Conservation (phyloP, 1,284 basidiomycete genomes). For the Rhodotorula glutinis region DNA sequence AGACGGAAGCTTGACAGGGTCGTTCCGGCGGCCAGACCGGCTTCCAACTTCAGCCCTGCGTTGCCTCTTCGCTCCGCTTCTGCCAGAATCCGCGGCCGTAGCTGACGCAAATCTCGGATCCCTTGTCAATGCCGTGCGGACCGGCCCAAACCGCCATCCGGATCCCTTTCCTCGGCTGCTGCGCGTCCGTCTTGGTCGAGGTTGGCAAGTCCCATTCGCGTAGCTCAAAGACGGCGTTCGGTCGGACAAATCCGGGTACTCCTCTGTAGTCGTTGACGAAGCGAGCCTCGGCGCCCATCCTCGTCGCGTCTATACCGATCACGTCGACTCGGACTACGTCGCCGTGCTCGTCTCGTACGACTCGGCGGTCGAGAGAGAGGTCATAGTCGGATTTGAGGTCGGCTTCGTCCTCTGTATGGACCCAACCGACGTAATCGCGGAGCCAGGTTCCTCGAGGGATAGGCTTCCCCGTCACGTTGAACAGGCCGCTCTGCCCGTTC, state of each 20-base stretch:
- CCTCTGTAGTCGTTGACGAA: constrained; percentile 87
- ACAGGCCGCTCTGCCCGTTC: constrained; percentile 75
- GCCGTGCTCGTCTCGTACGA: neutral
- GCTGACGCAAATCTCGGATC: constrained; percentile 79
- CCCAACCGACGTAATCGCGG: constrained; percentile 76
- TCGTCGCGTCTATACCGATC: constrained; percentile 64
- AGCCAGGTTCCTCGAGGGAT: constrained; percentile 61
- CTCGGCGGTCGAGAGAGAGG: constrained; percentile 61
- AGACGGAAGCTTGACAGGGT: no score
- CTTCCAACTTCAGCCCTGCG: neutral
- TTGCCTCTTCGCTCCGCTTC: constrained; percentile 36
- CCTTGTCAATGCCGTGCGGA: constrained; percentile 65
- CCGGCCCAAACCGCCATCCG: constrained; percentile 70
- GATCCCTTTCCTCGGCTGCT: constrained; percentile 57
- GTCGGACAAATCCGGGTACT: constrained; percentile 54
- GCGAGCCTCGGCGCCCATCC: constrained; percentile 75
- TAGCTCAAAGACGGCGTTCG: constrained; percentile 68
- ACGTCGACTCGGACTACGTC: constrained; percentile 15
- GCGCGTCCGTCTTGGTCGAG: neutral
- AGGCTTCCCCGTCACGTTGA: constrained; percentile 66
- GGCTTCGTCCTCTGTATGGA: constrained; percentile 69
- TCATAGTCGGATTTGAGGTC: constrained; percentile 72
- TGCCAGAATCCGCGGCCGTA: constrained; percentile 94
- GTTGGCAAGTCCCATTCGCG: constrained; percentile 12
- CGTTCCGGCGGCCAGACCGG: no score